Percentiles rank a stretch among this genome's conserved stretches.
phyloP scores from a whole-genome alignment of 129 eudicot genomes.

The Glebionis coronaria region DNA sequence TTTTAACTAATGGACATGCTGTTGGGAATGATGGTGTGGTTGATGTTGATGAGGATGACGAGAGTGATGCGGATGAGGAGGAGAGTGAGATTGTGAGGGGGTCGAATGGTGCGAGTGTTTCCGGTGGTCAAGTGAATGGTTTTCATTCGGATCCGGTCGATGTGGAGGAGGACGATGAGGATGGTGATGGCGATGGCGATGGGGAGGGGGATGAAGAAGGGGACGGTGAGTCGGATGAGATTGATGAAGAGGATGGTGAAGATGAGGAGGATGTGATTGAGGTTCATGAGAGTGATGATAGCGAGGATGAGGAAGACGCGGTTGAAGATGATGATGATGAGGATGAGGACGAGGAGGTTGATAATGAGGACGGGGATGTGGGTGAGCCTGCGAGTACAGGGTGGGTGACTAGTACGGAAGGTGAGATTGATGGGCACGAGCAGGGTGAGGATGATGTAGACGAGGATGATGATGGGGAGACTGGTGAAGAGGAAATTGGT shows the following conservation, averaged over 20 bases:
- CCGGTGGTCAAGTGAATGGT: constrained; percentile 53
- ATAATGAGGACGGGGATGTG: constrained; percentile 56
- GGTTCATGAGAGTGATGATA: constrained; percentile 80
- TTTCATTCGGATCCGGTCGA: constrained; percentile 54
- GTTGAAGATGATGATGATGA: constrained; percentile 85
- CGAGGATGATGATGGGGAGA: constrained; percentile 94
- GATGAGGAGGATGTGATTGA: constrained; percentile 90
- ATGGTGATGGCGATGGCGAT: constrained; percentile 57
- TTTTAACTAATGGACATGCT: constrained; percentile 49
- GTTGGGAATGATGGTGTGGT: constrained; percentile 65
- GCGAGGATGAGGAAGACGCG: constrained; percentile 76
- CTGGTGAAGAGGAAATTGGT: constrained; percentile 83
- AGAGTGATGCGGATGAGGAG: constrained; percentile 97
- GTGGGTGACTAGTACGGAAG: constrained; percentile 72
- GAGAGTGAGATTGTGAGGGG: constrained; percentile 72
- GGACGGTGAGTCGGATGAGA: constrained; percentile 70
- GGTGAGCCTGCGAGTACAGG: constrained; percentile 65
- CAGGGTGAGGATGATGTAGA: constrained; percentile 96
- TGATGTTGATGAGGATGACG: constrained; percentile 96
- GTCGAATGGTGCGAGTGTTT: constrained; percentile 30
- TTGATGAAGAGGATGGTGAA: constrained; percentile 74
- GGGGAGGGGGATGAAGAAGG: constrained; percentile 11
- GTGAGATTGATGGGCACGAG: constrained; percentile 97
- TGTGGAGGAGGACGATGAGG: constrained; percentile 50
- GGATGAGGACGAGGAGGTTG: constrained; percentile 64